Evolutionary conservation across 129 eudicot genomes (phyloP).

Genomic region (Artemisia annua): DNA sequence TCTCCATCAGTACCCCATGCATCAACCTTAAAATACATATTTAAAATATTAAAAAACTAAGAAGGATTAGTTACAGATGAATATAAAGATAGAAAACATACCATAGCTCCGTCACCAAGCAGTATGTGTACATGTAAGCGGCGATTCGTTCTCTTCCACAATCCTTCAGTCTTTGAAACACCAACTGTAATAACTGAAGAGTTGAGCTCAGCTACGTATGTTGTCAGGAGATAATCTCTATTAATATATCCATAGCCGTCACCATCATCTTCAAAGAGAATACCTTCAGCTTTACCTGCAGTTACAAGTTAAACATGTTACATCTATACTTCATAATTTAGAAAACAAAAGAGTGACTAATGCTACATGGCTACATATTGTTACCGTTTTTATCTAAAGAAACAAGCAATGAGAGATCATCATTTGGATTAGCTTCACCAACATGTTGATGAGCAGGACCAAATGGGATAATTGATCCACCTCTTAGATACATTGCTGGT

Average conservation of each 20-base stretch:
- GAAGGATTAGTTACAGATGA: not conserved
- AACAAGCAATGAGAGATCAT: constrained; percentile 74
- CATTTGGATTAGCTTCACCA: constrained; percentile 73
- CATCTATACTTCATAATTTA: not conserved
- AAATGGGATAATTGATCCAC: constrained; percentile 89
- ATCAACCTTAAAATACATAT: constrained; percentile 50
- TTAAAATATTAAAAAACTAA: not conserved
- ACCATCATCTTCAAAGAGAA: constrained; percentile 92
- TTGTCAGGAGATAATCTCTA: constrained; percentile 70
- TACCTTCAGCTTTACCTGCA: constrained; percentile 68
- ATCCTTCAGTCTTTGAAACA: constrained; percentile 72
- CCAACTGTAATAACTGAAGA: constrained; percentile 63
- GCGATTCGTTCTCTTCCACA: constrained; percentile 76
- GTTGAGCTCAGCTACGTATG: constrained; percentile 72
- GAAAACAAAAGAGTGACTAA: not conserved
- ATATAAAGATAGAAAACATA: constrained; percentile 17
- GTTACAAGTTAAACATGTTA: not conserved
- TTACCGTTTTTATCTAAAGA: constrained; percentile 84
- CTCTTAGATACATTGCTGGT: constrained; percentile 75
- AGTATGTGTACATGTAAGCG: constrained; percentile 68
- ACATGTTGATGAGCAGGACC: constrained; percentile 78
- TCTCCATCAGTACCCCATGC: constrained; percentile 88
- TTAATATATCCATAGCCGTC: constrained; percentile 81
- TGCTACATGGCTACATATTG: not conserved
- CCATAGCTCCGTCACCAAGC: constrained; percentile 85